phyloP scores from a whole-genome alignment of 2,329 filamentous ascomycete genomes.

The Aspergillus sp. region DNA sequence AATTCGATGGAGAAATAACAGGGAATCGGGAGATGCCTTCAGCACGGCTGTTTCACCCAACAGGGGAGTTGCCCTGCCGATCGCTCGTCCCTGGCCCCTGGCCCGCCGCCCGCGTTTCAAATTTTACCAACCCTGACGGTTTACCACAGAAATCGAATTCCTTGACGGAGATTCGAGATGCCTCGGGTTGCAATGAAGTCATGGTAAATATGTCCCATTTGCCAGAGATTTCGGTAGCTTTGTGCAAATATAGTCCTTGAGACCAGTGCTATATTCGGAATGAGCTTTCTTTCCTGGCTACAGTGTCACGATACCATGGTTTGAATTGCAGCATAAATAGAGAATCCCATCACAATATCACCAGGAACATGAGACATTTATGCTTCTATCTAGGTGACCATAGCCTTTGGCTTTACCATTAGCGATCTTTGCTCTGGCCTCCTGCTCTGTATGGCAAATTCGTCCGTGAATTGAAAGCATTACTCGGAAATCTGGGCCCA shows the following conservation, averaged over 20 bases:
- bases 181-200: background rate
- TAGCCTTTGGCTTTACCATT: too few species aligned
- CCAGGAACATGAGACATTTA: background rate
- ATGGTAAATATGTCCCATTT: background rate
- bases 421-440: background rate
- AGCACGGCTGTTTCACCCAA: slow-evolving; percentile 18
- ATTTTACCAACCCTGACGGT: background rate
- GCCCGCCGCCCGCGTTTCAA: background rate
- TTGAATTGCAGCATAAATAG: background rate
- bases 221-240: background rate
- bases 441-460: background rate
- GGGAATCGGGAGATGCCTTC: slow-evolving; percentile 21
- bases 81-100: slow-evolving; percentile 5
- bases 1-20: slow-evolving; percentile 14
- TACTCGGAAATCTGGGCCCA: background rate
- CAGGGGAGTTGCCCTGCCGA: slow-evolving; percentile 18
- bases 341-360: background rate
- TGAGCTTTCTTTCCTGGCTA: background rate
- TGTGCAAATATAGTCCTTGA: background rate
- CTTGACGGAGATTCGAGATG: background rate
- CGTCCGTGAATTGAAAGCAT: background rate
- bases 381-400: too few species aligned
- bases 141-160: background rate
- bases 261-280: background rate
- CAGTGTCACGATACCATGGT: background rate